Evolutionary conservation across 768 basidiomycete genomes (phyloP).

Genomic region (Candolleomyces aberdarensis): DNA sequence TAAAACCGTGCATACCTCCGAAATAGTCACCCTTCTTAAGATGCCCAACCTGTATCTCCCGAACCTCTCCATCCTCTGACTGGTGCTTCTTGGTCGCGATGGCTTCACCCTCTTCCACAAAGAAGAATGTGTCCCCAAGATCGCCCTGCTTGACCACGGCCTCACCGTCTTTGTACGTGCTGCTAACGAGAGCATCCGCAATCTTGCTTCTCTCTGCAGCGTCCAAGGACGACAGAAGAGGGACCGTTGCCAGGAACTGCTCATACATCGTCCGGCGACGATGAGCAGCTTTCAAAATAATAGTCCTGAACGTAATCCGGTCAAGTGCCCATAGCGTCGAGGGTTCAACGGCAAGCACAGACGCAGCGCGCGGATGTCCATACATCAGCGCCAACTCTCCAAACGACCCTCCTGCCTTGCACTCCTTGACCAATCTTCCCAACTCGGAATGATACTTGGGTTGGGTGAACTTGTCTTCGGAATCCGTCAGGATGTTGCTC

Average conservation of each 20-base stretch:
- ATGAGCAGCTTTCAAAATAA: constrained; percentile 91
- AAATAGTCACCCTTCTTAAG: constrained; percentile 95
- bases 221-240: constrained; percentile 81
- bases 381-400: constrained; percentile 99
- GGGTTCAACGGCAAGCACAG: constrained; percentile 79
- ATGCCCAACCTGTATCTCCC: constrained; percentile 69
- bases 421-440: constrained; percentile 82
- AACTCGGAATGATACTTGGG: constrained; percentile 66
- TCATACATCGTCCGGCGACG: constrained; percentile 95
- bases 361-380: constrained; percentile 93
- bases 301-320: constrained; percentile 96
- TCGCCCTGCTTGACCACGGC: constrained; percentile 91
- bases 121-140: constrained; percentile 96
- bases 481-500: constrained; percentile 32
- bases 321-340: constrained; percentile 94
- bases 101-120: constrained; percentile 93
- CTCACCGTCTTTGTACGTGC: constrained; percentile 78
- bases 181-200: constrained; percentile 89
- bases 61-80: constrained; percentile 52
- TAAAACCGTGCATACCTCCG: constrained; percentile 62
- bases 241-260: constrained; percentile 88
- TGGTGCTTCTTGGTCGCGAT: constrained; percentile 75
- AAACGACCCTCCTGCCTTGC: constrained; percentile 82
- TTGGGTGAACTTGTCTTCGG: constrained; percentile 56
- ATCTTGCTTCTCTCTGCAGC: constrained; percentile 93